Percentiles rank a stretch among this genome's conserved stretches.
phyloP scores from a whole-genome alignment of 2,329 filamentous ascomycete species.

The Gyromitra esculenta region DNA sequence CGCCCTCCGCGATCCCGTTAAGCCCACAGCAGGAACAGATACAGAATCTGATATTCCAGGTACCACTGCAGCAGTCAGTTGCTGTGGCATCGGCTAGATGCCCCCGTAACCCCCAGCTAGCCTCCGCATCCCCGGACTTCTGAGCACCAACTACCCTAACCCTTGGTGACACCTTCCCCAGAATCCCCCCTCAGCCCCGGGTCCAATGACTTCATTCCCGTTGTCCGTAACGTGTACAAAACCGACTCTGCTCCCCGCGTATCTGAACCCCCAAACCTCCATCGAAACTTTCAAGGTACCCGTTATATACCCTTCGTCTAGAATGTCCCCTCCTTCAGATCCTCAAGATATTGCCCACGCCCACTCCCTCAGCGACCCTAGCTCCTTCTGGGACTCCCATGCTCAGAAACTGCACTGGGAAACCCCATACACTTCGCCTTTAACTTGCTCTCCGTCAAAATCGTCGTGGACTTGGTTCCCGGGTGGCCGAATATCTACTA shows the following conservation, averaged over 20 bases:
- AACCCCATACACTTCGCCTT: slow-evolving; percentile 72
- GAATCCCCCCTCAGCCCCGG: not conserved
- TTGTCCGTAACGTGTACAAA: slow-evolving; percentile 17
- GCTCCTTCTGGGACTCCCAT: slow-evolving; percentile 78
- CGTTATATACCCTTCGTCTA: not conserved
- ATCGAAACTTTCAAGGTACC: not conserved
- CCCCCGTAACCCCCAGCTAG: not conserved
- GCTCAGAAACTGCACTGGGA: slow-evolving; percentile 84
- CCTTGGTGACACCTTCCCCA: slow-evolving; percentile 16
- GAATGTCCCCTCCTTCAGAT: slow-evolving; percentile 8
- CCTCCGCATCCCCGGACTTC: slow-evolving; percentile 4
- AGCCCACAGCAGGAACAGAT: not conserved
- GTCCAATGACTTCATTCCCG: slow-evolving; percentile 7
- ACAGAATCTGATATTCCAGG: not conserved
- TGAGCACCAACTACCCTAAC: not conserved
- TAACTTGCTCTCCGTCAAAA: slow-evolving; percentile 66
- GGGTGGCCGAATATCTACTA: slow-evolving; percentile 86
- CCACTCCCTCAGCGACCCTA: slow-evolving; percentile 73
- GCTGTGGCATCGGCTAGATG: not conserved
- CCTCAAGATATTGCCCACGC: slow-evolving; percentile 36
- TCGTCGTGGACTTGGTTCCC: slow-evolving; percentile 91
- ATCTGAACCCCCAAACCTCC: not conserved
- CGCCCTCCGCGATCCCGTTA: not conserved
- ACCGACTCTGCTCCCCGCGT: not conserved
- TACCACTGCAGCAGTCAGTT: not conserved